Evolutionary conservation across 805 yeast genomes (phyloP).

Genomic region (Metschnikowia kunwiensis): DNA sequence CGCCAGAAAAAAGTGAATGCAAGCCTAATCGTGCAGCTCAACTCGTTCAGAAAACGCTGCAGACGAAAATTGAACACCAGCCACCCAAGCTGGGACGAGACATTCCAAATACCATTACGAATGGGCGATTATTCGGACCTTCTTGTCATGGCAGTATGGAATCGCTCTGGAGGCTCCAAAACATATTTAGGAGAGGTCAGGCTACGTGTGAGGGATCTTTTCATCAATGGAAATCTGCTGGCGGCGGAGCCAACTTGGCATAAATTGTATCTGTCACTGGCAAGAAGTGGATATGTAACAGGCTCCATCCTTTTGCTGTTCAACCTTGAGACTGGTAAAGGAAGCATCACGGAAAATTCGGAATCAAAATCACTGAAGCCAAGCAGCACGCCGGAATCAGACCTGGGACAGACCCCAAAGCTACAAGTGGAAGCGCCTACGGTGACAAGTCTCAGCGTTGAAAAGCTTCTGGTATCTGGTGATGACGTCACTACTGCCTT

Average conservation of each 20-base stretch:
- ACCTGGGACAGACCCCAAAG: slow-evolving; percentile 1
- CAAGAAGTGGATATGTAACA: slow-evolving; percentile 43
- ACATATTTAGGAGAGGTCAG: slow-evolving; percentile 42
- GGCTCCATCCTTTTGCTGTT: slow-evolving; percentile 47
- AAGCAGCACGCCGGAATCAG: not conserved
- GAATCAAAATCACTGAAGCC: too few relatives aligned
- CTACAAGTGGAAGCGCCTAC: slow-evolving; percentile 6
- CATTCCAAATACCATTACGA: slow-evolving; percentile 30
- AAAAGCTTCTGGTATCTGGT: slow-evolving; percentile 5
- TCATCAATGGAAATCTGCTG: slow-evolving; percentile 18
- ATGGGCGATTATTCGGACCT: slow-evolving; percentile 28
- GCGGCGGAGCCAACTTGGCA: slow-evolving; percentile 43
- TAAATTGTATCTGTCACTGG: slow-evolving; percentile 39
- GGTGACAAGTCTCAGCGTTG: slow-evolving; percentile 7
- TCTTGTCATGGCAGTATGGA: slow-evolving; percentile 38
- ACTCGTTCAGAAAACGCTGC: slow-evolving; percentile 28
- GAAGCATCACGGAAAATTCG: not conserved
- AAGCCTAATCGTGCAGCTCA: slow-evolving; percentile 34
- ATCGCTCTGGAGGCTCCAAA: slow-evolving; percentile 34
- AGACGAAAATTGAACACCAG: slow-evolving; percentile 30
- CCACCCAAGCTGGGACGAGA: slow-evolving; percentile 42
- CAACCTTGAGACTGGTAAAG: slow-evolving; percentile 33
- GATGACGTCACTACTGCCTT: slow-evolving; percentile 11
- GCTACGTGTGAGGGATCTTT: slow-evolving; percentile 28
- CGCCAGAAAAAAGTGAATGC: slow-evolving; percentile 31